These are phyloP conservation scores for Chenopodium suecicum DNA, from an alignment of 148 eudicot species.

Conservation along the genomic window DNA sequence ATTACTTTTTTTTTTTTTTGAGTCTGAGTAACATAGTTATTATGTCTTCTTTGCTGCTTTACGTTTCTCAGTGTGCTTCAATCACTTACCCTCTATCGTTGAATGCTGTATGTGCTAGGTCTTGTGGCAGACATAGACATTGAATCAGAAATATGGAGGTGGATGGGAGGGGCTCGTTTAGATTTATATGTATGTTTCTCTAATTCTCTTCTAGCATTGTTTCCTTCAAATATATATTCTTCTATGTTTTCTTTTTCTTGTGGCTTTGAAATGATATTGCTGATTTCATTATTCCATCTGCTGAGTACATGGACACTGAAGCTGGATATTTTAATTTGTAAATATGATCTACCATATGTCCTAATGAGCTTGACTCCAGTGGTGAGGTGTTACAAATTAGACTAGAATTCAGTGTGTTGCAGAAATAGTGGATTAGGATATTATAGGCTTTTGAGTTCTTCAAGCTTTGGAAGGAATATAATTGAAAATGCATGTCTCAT, in stretches of 20 bases:
- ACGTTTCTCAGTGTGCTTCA: not conserved
- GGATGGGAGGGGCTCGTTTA: slow-evolving; percentile 94
- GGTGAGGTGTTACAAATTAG: not conserved
- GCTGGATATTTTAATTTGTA: not conserved
- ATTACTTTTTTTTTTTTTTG: too few relatives aligned
- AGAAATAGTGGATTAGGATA: not conserved
- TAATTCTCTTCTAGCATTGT: not conserved
- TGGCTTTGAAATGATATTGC: not conserved
- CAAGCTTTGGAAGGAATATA: not conserved
- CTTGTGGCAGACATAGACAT: slow-evolving; percentile 93
- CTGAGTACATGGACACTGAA: not conserved
- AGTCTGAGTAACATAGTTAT: not conserved
- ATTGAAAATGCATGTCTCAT: too few relatives aligned
- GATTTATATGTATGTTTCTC: slow-evolving; percentile 70
- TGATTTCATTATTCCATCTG: not conserved
- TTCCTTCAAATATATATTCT: not conserved
- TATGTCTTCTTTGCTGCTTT: not conserved
- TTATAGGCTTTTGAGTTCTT: not conserved
- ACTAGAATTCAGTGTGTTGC: not conserved
- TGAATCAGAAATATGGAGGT: slow-evolving; percentile 94
- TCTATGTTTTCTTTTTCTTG: not conserved
- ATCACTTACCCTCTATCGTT: slow-evolving; percentile 8
- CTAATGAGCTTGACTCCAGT: not conserved
- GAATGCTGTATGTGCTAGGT: slow-evolving; percentile 43
- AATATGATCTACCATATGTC: not conserved